These are phyloP conservation scores for Megacollybia marginata DNA, from an alignment of 768 basidiomycete genomes.

Conservation along the genomic window DNA sequence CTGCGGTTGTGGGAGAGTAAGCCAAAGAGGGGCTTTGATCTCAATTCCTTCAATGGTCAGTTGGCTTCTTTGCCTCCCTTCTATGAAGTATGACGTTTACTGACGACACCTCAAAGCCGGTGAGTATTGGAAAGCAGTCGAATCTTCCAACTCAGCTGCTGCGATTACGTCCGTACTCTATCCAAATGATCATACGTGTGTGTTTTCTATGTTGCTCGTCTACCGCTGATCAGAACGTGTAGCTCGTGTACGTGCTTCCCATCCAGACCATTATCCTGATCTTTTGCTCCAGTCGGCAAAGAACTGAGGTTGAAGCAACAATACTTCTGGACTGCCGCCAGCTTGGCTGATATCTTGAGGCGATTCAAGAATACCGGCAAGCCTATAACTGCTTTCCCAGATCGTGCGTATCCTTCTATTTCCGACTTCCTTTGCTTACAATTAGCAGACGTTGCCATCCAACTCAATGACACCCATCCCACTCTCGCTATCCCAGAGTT, in stretches of 20 bases:
- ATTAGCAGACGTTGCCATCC: conserved; percentile 72
- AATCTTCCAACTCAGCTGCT: conserved; percentile 82
- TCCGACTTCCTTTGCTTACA: conserved; percentile 1
- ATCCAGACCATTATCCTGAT: background rate
- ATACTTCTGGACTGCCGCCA: conserved; percentile 92
- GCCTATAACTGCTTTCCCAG: conserved; percentile 73
- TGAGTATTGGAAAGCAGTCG: conserved; percentile 86
- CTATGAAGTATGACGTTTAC: background rate
- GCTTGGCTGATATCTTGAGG: conserved; percentile 81
- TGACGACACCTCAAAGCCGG: conserved; percentile 48
- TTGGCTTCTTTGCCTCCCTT: background rate
- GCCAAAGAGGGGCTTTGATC: conserved; percentile 86
- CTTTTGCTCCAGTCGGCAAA: conserved; percentile 55
- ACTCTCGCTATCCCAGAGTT: conserved; percentile 93
- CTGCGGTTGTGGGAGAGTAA: conserved; percentile 79
- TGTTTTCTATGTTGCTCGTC: conserved; percentile 10
- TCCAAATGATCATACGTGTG: conserved; percentile 84
- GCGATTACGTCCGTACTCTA: conserved; percentile 95
- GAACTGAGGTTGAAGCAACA: conserved; percentile 92
- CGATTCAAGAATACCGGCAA: conserved; percentile 89
- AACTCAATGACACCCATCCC: conserved; percentile 96
- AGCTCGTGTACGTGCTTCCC: conserved; percentile 11
- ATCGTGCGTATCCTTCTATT: conserved; percentile 44
- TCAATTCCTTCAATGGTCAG: conserved; percentile 90
- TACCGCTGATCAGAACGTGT: conserved; percentile 30